A percentile compares a stretch with the other conserved stretches of the same genome.
phyloP scores from a whole-genome alignment of 139 green algal genomes.

The Klebsormidium nitens region DNA sequence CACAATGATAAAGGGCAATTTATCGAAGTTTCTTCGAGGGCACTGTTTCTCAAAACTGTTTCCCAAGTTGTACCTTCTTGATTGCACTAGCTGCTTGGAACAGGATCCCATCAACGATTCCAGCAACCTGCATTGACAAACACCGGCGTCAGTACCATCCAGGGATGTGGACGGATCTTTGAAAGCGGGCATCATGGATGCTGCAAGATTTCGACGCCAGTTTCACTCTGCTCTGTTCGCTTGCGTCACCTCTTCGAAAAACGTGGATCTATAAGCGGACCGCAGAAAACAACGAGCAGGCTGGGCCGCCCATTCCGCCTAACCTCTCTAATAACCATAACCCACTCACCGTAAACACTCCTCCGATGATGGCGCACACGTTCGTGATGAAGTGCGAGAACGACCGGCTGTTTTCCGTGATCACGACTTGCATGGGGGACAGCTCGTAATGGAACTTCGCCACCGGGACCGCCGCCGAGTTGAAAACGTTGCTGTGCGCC shows the following conservation, averaged over 20 bases:
- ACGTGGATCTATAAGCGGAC: neutral
- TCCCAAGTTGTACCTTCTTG: constrained; percentile 52
- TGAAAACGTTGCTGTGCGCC: constrained; percentile 36
- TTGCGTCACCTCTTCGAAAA: neutral
- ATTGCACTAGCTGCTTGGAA: constrained; percentile 16
- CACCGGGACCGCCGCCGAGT: constrained; percentile 26
- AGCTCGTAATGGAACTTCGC: constrained; percentile 48
- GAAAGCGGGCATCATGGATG: neutral
- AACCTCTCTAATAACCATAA: neutral
- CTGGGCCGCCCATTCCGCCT: neutral
- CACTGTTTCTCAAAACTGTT: too few species aligned
- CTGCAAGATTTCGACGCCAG: neutral
- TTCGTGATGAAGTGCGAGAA: constrained; percentile 53
- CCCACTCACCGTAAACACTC: constrained; percentile 47
- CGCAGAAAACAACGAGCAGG: neutral
- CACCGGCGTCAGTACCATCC: neutral
- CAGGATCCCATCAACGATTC: constrained; percentile 45
- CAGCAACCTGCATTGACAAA: constrained; percentile 17
- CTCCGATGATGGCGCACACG: constrained; percentile 51
- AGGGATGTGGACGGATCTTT: neutral
- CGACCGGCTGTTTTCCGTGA: constrained; percentile 34
- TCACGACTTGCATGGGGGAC: constrained; percentile 43
- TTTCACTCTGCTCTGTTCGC: neutral
- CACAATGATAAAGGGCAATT: too few species aligned
- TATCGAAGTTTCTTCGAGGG: too few species aligned